Evolutionary conservation across 441 rosid genomes (phyloP).

Genomic region (Mallotus repandus): DNA sequence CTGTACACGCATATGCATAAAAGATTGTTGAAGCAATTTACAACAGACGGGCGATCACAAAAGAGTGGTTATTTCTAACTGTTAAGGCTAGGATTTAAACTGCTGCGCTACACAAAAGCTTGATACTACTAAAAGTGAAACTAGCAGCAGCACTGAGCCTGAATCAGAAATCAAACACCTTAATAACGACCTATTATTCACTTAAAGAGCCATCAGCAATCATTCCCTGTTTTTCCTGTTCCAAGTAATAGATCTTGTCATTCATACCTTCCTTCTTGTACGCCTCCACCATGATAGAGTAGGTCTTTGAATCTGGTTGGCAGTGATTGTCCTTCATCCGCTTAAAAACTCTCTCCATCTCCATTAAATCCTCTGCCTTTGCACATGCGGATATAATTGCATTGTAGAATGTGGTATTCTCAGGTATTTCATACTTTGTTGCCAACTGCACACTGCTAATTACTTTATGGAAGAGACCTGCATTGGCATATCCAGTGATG

Average conservation of each 20-base stretch:
- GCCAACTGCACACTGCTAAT: constrained; percentile 67
- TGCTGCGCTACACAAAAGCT: not conserved
- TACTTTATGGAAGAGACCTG: constrained; percentile 81
- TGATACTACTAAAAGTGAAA: not conserved
- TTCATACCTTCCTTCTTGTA: constrained; percentile 74
- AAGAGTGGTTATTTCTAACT: not conserved
- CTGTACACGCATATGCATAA: not conserved
- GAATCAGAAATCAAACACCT: no score
- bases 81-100: not conserved
- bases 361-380: constrained; percentile 75
- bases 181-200: constrained; percentile 12
- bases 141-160: not conserved
- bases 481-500: constrained; percentile 80
- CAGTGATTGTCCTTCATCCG: constrained; percentile 75
- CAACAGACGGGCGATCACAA: not conserved
- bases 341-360: constrained; percentile 86
- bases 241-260: constrained; percentile 76
- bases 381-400: constrained; percentile 78
- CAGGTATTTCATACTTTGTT: constrained; percentile 69
- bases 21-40: constrained; percentile 7
- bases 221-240: constrained; percentile 51
- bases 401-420: constrained; percentile 66
- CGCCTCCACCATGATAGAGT: constrained; percentile 68
- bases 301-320: constrained; percentile 55
- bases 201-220: constrained; percentile 23